Percentiles rank a stretch among this genome's conserved stretches.
Evolutionary conservation across 2,329 filamentous ascomycete genomes (phyloP).

Genomic region (Pseudogymnoascus destructans): DNA sequence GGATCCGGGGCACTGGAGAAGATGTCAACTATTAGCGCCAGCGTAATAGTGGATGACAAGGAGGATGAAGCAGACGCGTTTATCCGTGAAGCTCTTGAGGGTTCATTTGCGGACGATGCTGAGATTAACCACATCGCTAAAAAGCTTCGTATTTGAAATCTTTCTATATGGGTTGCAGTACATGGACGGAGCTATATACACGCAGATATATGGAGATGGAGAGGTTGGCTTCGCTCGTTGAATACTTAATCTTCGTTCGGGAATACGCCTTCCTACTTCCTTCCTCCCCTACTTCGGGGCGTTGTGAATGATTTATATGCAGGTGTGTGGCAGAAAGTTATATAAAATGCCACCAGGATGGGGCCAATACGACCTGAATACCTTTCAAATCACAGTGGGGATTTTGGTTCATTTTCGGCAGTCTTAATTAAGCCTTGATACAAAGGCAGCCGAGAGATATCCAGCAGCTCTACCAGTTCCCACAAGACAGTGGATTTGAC

Average conservation of each 20-base stretch:
- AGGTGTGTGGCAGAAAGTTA: background rate
- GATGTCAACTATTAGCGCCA: conserved; percentile 7
- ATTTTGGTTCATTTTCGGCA: background rate
- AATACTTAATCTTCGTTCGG: background rate
- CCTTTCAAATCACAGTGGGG: background rate
- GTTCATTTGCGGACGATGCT: background rate
- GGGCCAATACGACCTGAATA: background rate
- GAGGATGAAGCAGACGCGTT: conserved; percentile 1
- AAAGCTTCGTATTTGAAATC: background rate
- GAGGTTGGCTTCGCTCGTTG: background rate
- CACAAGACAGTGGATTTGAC: background rate
- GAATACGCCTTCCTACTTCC: background rate
- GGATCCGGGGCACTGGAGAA: background rate
- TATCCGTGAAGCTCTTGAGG: background rate
- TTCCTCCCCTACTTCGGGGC: background rate
- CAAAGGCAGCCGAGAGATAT: background rate
- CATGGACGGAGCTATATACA: background rate
- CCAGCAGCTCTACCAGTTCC: background rate
- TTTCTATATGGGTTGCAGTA: background rate
- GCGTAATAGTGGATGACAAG: background rate
- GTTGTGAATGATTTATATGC: background rate
- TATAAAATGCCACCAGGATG: background rate
- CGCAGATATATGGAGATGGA: background rate
- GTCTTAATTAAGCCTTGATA: background rate
- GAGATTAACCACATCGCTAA: background rate